phyloP scores from a whole-genome alignment of 495 filamentous ascomycete species.

The Penicillium cosmopolitanum region DNA sequence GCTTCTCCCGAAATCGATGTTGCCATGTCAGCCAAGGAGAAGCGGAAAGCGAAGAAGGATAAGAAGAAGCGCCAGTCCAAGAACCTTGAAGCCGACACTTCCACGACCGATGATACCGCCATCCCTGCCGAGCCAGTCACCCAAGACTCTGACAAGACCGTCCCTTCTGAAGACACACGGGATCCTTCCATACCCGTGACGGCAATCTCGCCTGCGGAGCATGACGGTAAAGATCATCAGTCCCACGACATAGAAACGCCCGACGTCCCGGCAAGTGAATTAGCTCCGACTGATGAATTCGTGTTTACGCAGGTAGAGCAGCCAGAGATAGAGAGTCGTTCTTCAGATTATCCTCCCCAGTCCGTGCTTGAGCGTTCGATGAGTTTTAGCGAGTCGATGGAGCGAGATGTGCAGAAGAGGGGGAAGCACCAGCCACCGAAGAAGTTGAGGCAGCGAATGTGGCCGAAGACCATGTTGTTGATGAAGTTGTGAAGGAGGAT shows the following conservation, averaged over 20 bases:
- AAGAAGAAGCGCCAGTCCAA: conserved; percentile 49
- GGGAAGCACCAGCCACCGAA: conserved; percentile 6
- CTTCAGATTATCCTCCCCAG: conserved; percentile 42
- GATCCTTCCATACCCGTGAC: conserved; percentile 34
- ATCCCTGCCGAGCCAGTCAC: conserved; percentile 17
- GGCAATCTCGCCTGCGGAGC: conserved; percentile 47
- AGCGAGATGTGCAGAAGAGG: conserved; percentile 17
- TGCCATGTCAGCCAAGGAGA: conserved; percentile 42
- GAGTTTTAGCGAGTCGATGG: conserved; percentile 26
- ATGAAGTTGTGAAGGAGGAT: conserved; percentile 9
- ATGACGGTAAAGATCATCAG: conserved; percentile 56
- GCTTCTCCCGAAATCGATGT: conserved; percentile 29
- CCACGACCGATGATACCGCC: conserved; percentile 2
- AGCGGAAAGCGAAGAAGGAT: conserved; percentile 52
- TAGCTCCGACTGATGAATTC: conserved; percentile 54
- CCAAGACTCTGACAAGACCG: conserved; percentile 16
- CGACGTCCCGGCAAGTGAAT: conserved; percentile 42
- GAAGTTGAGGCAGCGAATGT: conserved; percentile 4
- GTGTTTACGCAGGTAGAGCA: conserved; percentile 56
- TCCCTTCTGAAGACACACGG: conserved; percentile 29
- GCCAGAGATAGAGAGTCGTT: conserved; percentile 39
- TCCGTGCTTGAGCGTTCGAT: conserved; percentile 37
- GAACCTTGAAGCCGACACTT: conserved; percentile 26
- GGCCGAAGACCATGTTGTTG: conserved; percentile 1
- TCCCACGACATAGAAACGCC: conserved; percentile 47